Evolutionary conservation across 1,284 basidiomycete genomes (phyloP).

Genomic region (Ganoderma leucocontextum): DNA sequence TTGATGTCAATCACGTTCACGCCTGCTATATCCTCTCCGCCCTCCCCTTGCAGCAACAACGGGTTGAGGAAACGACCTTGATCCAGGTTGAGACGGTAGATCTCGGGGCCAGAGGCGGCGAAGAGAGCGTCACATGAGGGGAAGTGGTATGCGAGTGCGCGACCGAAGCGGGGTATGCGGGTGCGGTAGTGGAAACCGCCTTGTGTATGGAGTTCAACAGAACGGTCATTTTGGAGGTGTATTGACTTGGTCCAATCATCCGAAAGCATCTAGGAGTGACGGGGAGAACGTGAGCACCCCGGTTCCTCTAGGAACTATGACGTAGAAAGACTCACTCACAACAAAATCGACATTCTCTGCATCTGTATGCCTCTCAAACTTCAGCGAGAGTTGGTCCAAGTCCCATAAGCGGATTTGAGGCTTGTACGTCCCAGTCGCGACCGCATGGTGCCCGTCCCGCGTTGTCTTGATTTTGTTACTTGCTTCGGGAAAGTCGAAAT

Average conservation of each 20-base stretch:
- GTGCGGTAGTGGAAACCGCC: slow-evolving; percentile 92
- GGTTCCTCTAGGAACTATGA: neutral
- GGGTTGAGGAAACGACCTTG: slow-evolving; percentile 94
- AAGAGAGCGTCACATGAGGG: slow-evolving; percentile 68
- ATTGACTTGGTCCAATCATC: slow-evolving; percentile 99
- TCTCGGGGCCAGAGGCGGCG: slow-evolving; percentile 76
- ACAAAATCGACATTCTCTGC: slow-evolving; percentile 98
- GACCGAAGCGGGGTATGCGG: slow-evolving; percentile 94
- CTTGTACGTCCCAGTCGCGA: slow-evolving; percentile 98
- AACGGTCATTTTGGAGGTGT: slow-evolving; percentile 96
- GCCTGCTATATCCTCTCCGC: slow-evolving; percentile 69
- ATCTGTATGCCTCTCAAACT: slow-evolving; percentile 97
- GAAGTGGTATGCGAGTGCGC: slow-evolving; percentile 82
- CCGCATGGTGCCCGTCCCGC: slow-evolving; percentile 89
- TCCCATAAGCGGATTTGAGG: slow-evolving; percentile 98
- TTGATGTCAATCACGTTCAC: slow-evolving; percentile 96
- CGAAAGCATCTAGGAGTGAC: slow-evolving; percentile 82
- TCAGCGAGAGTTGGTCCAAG: slow-evolving; percentile 90
- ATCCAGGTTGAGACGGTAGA: slow-evolving; percentile 95
- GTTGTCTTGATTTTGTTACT: slow-evolving; percentile 93
- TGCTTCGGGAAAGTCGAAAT: slow-evolving; percentile 97
- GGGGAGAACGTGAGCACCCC: slow-evolving; percentile 4
- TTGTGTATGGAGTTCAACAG: slow-evolving; percentile 94
- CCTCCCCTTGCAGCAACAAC: slow-evolving; percentile 66
- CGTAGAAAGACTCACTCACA: slow-evolving; percentile 72